These are phyloP conservation scores for Trapa bicornis DNA, from an alignment of 345 rosid genomes.

Conservation along the genomic window DNA sequence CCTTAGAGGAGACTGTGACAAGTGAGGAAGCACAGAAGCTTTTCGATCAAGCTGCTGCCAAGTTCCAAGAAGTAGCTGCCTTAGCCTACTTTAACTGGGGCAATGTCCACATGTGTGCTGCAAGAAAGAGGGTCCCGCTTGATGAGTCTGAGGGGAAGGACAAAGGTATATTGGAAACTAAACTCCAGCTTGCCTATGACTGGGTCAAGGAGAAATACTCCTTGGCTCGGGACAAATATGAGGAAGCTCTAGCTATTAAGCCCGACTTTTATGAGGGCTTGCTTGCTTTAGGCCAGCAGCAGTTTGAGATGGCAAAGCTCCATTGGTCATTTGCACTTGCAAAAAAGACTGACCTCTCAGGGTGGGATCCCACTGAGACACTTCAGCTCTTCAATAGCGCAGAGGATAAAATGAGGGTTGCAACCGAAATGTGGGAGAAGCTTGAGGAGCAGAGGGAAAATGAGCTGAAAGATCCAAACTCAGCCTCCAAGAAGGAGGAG, in stretches of 20 bases:
- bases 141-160: slow-evolving; percentile 77
- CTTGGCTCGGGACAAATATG: slow-evolving; percentile 69
- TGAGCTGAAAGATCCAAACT: slow-evolving; percentile 60
- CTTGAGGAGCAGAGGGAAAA: slow-evolving; percentile 65
- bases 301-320: slow-evolving; percentile 97
- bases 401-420: slow-evolving; percentile 83
- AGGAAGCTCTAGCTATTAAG: slow-evolving; percentile 66
- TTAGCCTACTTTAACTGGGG: slow-evolving; percentile 98
- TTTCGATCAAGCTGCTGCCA: slow-evolving; percentile 82
- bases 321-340: slow-evolving; percentile 84
- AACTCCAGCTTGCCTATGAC: slow-evolving; percentile 76
- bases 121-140: slow-evolving; percentile 86
- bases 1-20: slow-evolving; percentile 89
- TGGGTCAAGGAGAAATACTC: slow-evolving; percentile 89
- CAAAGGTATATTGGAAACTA: slow-evolving; percentile 26
- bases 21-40: slow-evolving; percentile 80
- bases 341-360: slow-evolving; percentile 58
- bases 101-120: slow-evolving; percentile 96
- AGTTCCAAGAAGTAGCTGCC: slow-evolving; percentile 97
- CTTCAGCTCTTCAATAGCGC: slow-evolving; percentile 68
- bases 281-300: slow-evolving; percentile 91
- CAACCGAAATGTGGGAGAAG: slow-evolving; percentile 97
- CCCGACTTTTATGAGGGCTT: slow-evolving; percentile 94
- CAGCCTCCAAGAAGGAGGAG: slow-evolving; percentile 63
- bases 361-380: slow-evolving; percentile 73